phyloP scores from a whole-genome alignment of 1,284 basidiomycete species.

The Austroboletus olivaceoglutinosus region DNA sequence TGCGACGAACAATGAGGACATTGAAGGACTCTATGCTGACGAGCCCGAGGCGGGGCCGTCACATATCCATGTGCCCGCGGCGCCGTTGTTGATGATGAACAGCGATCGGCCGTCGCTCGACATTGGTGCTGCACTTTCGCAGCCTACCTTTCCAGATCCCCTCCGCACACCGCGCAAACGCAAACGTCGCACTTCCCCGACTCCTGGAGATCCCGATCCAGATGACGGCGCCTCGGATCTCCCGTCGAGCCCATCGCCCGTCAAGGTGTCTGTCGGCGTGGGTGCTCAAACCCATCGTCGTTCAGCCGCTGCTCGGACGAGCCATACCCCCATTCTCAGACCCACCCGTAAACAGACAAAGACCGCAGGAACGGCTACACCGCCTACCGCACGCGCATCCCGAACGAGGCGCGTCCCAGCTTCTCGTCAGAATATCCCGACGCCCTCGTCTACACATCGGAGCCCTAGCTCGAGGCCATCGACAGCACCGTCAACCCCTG shows the following conservation, averaged over 20 bases:
- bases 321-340: conserved; percentile 1
- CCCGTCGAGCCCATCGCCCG: conserved; percentile 30
- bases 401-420: conserved; percentile 15
- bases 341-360: conserved; percentile 16
- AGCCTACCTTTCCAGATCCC: conserved; percentile 19
- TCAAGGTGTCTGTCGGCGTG: conserved; percentile 23
- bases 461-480: conserved; percentile 10
- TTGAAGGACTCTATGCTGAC: conserved; percentile 29
- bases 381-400: neutral
- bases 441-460: conserved; percentile 23
- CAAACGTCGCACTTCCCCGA: conserved; percentile 17
- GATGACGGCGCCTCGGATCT: conserved; percentile 10
- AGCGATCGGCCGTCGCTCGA: conserved; percentile 13
- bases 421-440: conserved; percentile 24
- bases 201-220: neutral
- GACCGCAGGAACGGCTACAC: conserved; percentile 1
- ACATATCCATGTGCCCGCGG: conserved; percentile 7
- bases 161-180: conserved; percentile 33
- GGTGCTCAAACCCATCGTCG: conserved; percentile 3
- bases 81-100: conserved; percentile 24
- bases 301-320: neutral
- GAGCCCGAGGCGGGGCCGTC: conserved; percentile 32
- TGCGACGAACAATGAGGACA: conserved; percentile 34
- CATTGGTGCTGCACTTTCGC: conserved; percentile 3
- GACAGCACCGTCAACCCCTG: conserved; percentile 19